phyloP scores from a whole-genome alignment of 805 yeast genomes.

The Millerago galiae region DNA sequence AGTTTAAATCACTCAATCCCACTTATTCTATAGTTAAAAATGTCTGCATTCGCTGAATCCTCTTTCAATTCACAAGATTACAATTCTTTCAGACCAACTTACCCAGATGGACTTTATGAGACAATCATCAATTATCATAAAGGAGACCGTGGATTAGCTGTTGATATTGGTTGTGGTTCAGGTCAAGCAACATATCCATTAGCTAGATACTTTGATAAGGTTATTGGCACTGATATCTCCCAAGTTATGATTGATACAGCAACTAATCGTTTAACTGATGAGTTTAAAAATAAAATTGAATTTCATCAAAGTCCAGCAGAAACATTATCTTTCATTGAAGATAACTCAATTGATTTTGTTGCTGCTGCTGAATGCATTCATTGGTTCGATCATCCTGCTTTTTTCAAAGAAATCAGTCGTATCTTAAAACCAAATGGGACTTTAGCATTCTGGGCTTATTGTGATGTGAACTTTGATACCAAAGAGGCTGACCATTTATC shows the following conservation, averaged over 20 bases:
- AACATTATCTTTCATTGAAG: slow-evolving; percentile 23
- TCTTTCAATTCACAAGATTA: slow-evolving; percentile 49
- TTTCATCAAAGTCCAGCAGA: slow-evolving; percentile 22
- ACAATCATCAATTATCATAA: slow-evolving; percentile 36
- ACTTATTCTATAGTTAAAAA: slow-evolving; percentile 16
- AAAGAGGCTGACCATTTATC: slow-evolving; percentile 52
- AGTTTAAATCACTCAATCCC: no score
- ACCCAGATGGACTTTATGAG: slow-evolving; percentile 46
- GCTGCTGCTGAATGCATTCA: slow-evolving; percentile 86
- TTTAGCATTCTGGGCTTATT: slow-evolving; percentile 73
- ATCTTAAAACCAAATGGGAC: slow-evolving; percentile 59
- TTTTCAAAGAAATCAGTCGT: slow-evolving; percentile 43
- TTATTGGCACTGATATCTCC: slow-evolving; percentile 62
- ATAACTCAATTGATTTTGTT: slow-evolving; percentile 49
- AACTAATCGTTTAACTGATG: slow-evolving; percentile 15
- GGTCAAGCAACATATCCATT: slow-evolving; percentile 64
- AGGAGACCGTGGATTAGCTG: slow-evolving; percentile 31
- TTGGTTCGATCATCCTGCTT: slow-evolving; percentile 61
- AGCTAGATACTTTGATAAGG: slow-evolving; percentile 34
- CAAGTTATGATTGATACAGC: slow-evolving; percentile 49
- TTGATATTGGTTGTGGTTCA: slow-evolving; percentile 80
- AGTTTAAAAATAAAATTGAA: slow-evolving; percentile 11
- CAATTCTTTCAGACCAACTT: slow-evolving; percentile 56
- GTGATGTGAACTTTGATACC: slow-evolving; percentile 56
- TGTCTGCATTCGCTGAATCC: slow-evolving; percentile 58